Base-by-base conservation (phyloP, 441 rosid genomes). In the Populus trichocarpa region DNA sequence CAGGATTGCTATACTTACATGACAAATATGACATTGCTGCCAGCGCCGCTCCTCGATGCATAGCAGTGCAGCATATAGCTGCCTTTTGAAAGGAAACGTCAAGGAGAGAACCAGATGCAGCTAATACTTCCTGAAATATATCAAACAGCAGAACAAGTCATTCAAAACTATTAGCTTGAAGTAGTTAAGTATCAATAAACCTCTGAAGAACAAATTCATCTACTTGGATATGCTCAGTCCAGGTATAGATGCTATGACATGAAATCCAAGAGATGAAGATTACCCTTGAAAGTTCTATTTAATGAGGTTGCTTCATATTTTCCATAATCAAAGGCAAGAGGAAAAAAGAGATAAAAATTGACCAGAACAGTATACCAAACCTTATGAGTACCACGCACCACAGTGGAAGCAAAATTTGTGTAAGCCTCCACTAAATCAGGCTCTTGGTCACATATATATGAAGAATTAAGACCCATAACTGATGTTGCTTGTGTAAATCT, bases 391-490 rank as follows among this genome's bases (percentile, higher is more conserved):
- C 92, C 87, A 72, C 92, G 97, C 73, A 94, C 87, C 81, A 90
- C 86, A 36, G 91, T 86, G 70, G 93, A 89, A 71, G 98, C 98
- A 64, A 96, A 94, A 89, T 90, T 94, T 81, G 93, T 87, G 83
- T 92, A 96, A 75, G 98, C 97, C 88, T 94, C 99, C 84, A 94
- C 99, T 79, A 96, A 84, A 87, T 94, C 99, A 30, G 99, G 99
- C 84, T 96, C 99, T 90, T 94, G 98, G 84, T 96, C 99, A 79
- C 99, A 96, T 85, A 96, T 85, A 77, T 96, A 96, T 42, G 99
- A 94, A 66, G 98, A 96, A 83, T 89, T 94, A 73, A 96, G 91
- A 74, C 93, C 93, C 91, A 90, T 85, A 53, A 96, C 86, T 25
- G 98, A 94, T 79, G 97, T 81, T 76, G 97, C 93, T 85, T 85